Evolutionary conservation across 1,284 basidiomycete species (phyloP), one percentile per base, ranked within the genome.

Genomic region (Hypsizygus ulmarius): DNA sequence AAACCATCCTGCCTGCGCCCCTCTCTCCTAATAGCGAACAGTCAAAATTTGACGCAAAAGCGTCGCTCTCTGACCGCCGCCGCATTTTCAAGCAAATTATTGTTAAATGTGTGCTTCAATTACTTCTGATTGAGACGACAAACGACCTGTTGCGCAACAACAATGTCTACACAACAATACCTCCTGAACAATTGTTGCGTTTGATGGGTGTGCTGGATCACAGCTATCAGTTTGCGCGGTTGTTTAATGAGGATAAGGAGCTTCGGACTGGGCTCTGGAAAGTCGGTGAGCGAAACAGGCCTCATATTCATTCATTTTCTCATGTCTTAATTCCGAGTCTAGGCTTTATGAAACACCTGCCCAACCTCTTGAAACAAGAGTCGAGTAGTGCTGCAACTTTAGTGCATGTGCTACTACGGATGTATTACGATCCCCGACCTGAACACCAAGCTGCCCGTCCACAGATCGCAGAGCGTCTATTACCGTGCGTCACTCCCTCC

Each of bases 291-390:
- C 84, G 19, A 14, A n/a, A 37, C 3, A 3, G 2, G 43, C 11
- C 15, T 2, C 19, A 15, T 38, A 35, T 19, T 7, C 10, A 7
- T 29, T 7, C 10, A 7, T 29, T 18, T 33, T 21, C 11, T 10
- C 15, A 14, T 16, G 11, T 39, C 12, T 33, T 33, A 19, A 35
- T 14, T 18, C 16, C 29, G 11, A 9, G 7, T 11, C 15, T 44
- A 95, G 94, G 96, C 1, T 99, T 99, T 72, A 99, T 99, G 97
- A 97, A 97, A 66, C 97, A 99, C 66, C 72, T 99, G 30, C 97
- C 97, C 0, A 99, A 99, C 68, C 78, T 99, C 39, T 74, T 99
- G 51, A 98, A 99, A 69, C 97, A 99, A 64, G 97, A 99, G 70
- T 97, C 95, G 21, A 94, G 90, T 50, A 95, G 93, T 59, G 97